These are phyloP conservation scores for Russula compacta DNA, from an alignment of 768 basidiomycete species.

Conservation along the genomic window DNA sequence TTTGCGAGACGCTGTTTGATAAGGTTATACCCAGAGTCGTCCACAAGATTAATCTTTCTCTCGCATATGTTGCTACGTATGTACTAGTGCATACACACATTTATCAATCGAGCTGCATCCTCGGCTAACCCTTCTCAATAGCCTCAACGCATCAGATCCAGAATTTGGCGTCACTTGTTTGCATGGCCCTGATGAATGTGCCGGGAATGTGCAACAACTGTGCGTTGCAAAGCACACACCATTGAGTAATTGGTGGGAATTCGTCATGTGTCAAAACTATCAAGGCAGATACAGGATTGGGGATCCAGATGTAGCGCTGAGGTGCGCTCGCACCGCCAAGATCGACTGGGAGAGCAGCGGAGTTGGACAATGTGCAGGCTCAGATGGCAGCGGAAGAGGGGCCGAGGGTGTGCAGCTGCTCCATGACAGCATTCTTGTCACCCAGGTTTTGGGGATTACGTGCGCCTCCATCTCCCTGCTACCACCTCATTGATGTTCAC, in stretches of 20 bases:
- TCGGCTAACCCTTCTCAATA: slow-evolving; percentile 23
- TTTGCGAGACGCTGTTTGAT: slow-evolving; percentile 74
- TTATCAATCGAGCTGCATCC: neutral
- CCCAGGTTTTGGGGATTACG: slow-evolving; percentile 44
- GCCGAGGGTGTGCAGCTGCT: slow-evolving; percentile 58
- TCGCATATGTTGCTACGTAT: slow-evolving; percentile 70
- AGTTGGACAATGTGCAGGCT: slow-evolving; percentile 49
- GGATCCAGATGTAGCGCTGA: slow-evolving; percentile 46
- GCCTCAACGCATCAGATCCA: slow-evolving; percentile 54
- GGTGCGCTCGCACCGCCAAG: slow-evolving; percentile 53
- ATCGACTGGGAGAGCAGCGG: slow-evolving; percentile 61
- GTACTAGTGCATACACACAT: slow-evolving; percentile 22
- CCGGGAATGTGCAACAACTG: slow-evolving; percentile 82
- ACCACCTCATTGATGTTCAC: neutral
- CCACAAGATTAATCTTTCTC: slow-evolving; percentile 55
- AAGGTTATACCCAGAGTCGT: slow-evolving; percentile 53
- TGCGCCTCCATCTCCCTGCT: slow-evolving; percentile 26
- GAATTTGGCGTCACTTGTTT: slow-evolving; percentile 71
- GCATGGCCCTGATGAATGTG: slow-evolving; percentile 77
- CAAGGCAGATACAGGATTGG: slow-evolving; percentile 60
- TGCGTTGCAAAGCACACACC: slow-evolving; percentile 60
- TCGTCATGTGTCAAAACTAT: slow-evolving; percentile 73
- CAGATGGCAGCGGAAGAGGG: slow-evolving; percentile 53
- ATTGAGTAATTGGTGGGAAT: slow-evolving; percentile 66
- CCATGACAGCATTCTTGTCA: slow-evolving; percentile 44